phyloP scores from a whole-genome alignment of 225 moss, liverwort and hornwort species.

The Thuidium tamariscinum region DNA sequence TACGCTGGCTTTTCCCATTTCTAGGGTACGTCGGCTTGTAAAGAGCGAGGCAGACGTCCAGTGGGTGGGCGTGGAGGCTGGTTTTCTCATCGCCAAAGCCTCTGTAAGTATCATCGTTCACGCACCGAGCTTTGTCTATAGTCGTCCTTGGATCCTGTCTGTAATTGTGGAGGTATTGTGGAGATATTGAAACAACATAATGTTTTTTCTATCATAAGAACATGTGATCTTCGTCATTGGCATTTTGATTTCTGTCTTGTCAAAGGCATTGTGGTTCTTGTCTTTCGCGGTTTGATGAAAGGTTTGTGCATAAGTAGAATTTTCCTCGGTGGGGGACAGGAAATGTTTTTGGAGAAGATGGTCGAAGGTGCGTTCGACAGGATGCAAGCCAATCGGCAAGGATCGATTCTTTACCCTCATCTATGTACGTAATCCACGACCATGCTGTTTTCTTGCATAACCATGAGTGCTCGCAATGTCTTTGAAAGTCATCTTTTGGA shows the following conservation, averaged over 20 bases:
- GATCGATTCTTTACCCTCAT: constrained; percentile 52
- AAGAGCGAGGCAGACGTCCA: constrained; percentile 88
- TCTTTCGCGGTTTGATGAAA: not conserved
- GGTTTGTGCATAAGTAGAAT: not conserved
- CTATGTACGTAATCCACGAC: constrained; percentile 16
- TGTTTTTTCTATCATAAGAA: not conserved
- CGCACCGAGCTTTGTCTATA: not conserved
- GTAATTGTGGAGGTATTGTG: not conserved
- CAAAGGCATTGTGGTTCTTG: not conserved
- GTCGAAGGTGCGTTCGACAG: constrained; percentile 76
- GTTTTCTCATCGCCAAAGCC: constrained; percentile 92
- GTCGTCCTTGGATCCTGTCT: not conserved
- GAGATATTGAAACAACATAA: not conserved
- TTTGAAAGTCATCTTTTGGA: not conserved
- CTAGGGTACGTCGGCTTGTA: constrained; percentile 89
- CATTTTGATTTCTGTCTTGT: not conserved
- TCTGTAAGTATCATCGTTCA: constrained; percentile 33
- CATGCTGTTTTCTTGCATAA: not conserved
- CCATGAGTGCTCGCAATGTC: not conserved
- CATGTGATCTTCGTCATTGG: not conserved
- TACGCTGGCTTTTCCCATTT: constrained; percentile 76
- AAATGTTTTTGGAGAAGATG: constrained; percentile 91
- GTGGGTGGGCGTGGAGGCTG: constrained; percentile 83
- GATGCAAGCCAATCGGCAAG: constrained; percentile 64
- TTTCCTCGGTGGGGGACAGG: constrained; percentile 26